Evolutionary conservation across 2,329 filamentous ascomycete genomes (phyloP).

Genomic region (Fusarium sp.): DNA sequence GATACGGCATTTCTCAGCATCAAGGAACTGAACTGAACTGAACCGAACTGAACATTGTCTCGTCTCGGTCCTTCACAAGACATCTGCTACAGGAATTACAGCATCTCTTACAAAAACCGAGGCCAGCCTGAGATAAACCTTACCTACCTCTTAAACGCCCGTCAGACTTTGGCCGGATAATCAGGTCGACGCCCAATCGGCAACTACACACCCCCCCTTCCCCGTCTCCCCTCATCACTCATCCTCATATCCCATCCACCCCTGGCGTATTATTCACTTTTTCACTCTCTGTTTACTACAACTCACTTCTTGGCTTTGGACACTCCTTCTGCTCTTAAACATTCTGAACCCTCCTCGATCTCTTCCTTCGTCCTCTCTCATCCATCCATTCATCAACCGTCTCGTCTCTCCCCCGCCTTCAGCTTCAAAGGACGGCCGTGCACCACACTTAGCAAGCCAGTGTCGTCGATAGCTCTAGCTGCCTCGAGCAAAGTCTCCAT

Average conservation of each 20-base stretch:
- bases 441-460: conserved; percentile 6
- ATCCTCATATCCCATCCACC: neutral
- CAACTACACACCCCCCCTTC: neutral
- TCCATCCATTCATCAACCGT: conserved; percentile 13
- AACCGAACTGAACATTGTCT: neutral
- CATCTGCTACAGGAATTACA: neutral
- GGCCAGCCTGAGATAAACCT: neutral
- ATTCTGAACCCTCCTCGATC: conserved; percentile 1
- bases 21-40: neutral
- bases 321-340: neutral
- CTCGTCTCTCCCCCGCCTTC: conserved; percentile 22
- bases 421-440: conserved; percentile 34
- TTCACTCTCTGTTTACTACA: conserved; percentile 9
- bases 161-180: conserved; percentile 8
- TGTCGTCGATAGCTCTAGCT: conserved; percentile 6
- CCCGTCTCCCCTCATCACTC: neutral
- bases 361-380: neutral
- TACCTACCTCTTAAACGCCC: neutral
- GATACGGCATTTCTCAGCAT: conserved; percentile 28
- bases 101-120: neutral
- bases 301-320: conserved; percentile 23
- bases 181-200: neutral
- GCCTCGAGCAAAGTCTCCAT: neutral
- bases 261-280: conserved; percentile 7
- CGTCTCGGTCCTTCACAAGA: neutral